Evolutionary conservation across 2,329 filamentous ascomycete species (phyloP), one percentile per base, ranked within the genome.

Genomic region (Pezicula neosporulosa): DNA sequence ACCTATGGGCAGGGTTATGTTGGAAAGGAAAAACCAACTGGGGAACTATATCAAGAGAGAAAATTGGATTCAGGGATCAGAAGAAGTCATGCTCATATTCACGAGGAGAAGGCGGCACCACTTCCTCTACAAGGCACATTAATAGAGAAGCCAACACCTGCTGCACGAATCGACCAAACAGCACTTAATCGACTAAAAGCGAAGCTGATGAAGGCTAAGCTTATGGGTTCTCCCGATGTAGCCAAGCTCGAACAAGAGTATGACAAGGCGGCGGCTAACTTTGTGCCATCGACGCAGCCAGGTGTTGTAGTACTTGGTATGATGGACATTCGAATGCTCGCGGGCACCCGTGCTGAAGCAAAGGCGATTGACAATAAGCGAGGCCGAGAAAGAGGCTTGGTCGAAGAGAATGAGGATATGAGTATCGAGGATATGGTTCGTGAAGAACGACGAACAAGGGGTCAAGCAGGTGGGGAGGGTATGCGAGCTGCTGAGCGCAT

Each of bases 391-490:
- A 84, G 92, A 49, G 94, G 93, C 1, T 78, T 85, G 7, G 88
- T 99, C 6, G 83, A 89, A 60, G 90, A 94, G 58, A 97, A 97
- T 65, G 89, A 95, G 48, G 91, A 97, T 62, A 97, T 99, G 91
- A 86, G 77, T 28, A 88, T 99, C 54, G 91, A 96, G 49, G 94
- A 99, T 68, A 99, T 99, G 94, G 84, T 99, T 16, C 85, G 90
- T 27, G 92, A 97, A 69, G 94, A 99, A 70, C 84, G 90, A 35
- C 86, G 93, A 49, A 97, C 90, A 4, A 86, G 85, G 52, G 86
- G 86, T 15, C 84, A 90, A 63, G 75, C 77, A 4, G 90, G 89
- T 39, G 90, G 90, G 48, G 92, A 97, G 66, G 89, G 89, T 1
- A 77, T 85, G 60, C 83, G 89, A 4, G 81, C 97, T 30, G 94